These are phyloP conservation scores for Echites panduratus DNA, from an alignment of 257 asterid genomes.

Conservation along the genomic window DNA sequence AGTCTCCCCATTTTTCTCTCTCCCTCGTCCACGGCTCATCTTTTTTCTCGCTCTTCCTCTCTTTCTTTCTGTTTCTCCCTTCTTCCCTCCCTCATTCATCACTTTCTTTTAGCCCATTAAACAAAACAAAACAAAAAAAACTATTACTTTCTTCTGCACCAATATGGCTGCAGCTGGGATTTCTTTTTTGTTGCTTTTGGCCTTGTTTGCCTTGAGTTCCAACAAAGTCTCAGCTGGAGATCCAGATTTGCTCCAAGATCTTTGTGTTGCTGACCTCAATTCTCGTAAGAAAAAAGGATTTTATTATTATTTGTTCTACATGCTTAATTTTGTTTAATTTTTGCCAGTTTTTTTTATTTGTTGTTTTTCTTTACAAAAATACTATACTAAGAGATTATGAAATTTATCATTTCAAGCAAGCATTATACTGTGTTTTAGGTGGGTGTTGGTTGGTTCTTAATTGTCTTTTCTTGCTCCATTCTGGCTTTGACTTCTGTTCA, in stretches of 20 bases:
- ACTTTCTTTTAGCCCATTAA: background rate
- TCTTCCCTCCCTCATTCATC: background rate
- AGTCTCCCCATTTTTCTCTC: conserved; percentile 2
- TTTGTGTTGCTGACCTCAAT: conserved; percentile 35
- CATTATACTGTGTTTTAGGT: conserved; percentile 1
- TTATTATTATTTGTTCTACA: no score
- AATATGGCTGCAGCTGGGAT: conserved; percentile 16
- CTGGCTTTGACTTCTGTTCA: conserved; percentile 1
- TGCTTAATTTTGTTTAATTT: background rate
- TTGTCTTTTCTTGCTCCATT: conserved; percentile 9
- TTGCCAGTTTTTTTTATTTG: background rate
- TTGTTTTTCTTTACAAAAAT: background rate
- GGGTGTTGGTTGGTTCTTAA: conserved; percentile 2
- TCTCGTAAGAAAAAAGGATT: background rate
- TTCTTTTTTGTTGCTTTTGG: conserved; percentile 3
- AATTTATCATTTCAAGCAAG: conserved; percentile 4
- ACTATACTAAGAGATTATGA: background rate
- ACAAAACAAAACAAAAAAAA: no score
- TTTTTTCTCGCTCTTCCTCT: background rate
- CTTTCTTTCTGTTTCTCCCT: background rate
- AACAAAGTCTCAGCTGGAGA: conserved; percentile 18
- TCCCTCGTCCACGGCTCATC: background rate
- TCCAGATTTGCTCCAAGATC: conserved; percentile 37
- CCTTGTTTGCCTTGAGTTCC: conserved; percentile 12
- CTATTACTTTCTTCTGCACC: background rate